A percentile compares a stretch with the other conserved stretches of the same genome.
Evolutionary conservation across 306 rosid species (phyloP).

Genomic region (Quercus agrifolia): DNA sequence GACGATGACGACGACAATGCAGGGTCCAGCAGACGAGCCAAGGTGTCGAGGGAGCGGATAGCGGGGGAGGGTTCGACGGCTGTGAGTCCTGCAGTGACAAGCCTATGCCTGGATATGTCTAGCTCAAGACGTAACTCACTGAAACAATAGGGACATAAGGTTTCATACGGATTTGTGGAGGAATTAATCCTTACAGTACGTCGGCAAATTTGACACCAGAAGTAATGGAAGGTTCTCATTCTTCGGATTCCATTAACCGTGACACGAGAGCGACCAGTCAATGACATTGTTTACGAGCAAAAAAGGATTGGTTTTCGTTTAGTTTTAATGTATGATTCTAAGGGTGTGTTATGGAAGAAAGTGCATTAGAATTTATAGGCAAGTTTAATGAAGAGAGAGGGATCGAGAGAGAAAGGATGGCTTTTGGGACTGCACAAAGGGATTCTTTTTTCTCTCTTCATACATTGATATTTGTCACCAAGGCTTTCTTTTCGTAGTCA

Average conservation of each 20-base stretch:
- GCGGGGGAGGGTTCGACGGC: slow-evolving; percentile 21
- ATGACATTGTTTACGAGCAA: slow-evolving; percentile 33
- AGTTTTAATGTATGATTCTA: neutral
- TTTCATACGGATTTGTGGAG: slow-evolving; percentile 11
- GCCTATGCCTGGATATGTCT: slow-evolving; percentile 43
- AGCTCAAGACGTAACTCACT: slow-evolving; percentile 38
- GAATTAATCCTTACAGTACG: slow-evolving; percentile 32
- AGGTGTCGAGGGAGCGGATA: slow-evolving; percentile 17
- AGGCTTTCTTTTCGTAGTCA: slow-evolving; percentile 22
- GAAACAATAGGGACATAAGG: slow-evolving; percentile 53
- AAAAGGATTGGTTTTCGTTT: neutral
- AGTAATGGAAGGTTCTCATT: slow-evolving; percentile 60
- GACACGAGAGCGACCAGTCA: slow-evolving; percentile 44
- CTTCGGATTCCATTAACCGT: slow-evolving; percentile 51
- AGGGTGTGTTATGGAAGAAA: slow-evolving; percentile 29
- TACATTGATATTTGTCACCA: neutral
- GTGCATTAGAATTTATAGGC: slow-evolving; percentile 4
- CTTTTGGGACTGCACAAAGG: slow-evolving; percentile 32
- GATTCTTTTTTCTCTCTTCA: slow-evolving; percentile 39
- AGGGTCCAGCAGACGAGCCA: slow-evolving; percentile 44
- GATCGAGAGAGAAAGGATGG: slow-evolving; percentile 37
- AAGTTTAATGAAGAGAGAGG: slow-evolving; percentile 7
- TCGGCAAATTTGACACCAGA: slow-evolving; percentile 57
- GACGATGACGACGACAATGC: neutral
- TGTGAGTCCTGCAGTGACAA: slow-evolving; percentile 14